These are phyloP conservation scores for Pichia sp. DNA, from an alignment of 1,139 yeast genomes.

Conservation along the genomic window DNA sequence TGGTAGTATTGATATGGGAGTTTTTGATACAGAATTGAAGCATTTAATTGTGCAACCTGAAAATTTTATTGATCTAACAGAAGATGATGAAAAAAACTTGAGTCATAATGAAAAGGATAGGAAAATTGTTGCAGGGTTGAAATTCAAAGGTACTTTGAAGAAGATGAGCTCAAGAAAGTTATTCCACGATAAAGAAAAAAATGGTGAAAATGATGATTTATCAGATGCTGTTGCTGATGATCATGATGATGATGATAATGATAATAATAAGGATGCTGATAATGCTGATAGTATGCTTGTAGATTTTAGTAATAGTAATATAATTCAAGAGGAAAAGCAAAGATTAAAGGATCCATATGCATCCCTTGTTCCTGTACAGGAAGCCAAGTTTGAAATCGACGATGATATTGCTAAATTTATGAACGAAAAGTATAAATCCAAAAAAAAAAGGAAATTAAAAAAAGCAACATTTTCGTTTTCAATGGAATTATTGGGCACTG, in stretches of 20 bases:
- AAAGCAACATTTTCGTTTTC: slow-evolving; percentile 31
- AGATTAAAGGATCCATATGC: slow-evolving; percentile 33
- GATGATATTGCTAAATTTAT: slow-evolving; percentile 1
- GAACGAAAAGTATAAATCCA: not conserved
- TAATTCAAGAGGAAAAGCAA: not conserved
- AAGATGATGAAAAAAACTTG: slow-evolving; percentile 1
- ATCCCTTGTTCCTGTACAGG: slow-evolving; percentile 51
- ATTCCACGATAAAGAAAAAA: slow-evolving; percentile 27
- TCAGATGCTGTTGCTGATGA: slow-evolving; percentile 2
- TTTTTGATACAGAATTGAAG: slow-evolving; percentile 36
- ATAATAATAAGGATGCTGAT: slow-evolving; percentile 21
- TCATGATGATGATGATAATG: slow-evolving; percentile 20
- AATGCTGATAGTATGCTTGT: slow-evolving; percentile 24
- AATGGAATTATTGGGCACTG: slow-evolving; percentile 58
- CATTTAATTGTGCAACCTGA: slow-evolving; percentile 27
- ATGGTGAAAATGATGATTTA: not conserved
- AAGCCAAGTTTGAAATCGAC: slow-evolving; percentile 38
- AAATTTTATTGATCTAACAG: slow-evolving; percentile 16
- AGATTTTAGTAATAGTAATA: not conserved
- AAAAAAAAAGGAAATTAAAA: slow-evolving; percentile 5
- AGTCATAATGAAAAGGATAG: slow-evolving; percentile 15
- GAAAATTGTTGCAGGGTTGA: slow-evolving; percentile 41
- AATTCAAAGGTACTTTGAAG: slow-evolving; percentile 48
- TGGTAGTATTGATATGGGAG: slow-evolving; percentile 53
- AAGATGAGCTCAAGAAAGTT: slow-evolving; percentile 31